Evolutionary conservation across 163 green algal species (phyloP).

Genomic region (Chlamydomonas reinhardtii): DNA sequence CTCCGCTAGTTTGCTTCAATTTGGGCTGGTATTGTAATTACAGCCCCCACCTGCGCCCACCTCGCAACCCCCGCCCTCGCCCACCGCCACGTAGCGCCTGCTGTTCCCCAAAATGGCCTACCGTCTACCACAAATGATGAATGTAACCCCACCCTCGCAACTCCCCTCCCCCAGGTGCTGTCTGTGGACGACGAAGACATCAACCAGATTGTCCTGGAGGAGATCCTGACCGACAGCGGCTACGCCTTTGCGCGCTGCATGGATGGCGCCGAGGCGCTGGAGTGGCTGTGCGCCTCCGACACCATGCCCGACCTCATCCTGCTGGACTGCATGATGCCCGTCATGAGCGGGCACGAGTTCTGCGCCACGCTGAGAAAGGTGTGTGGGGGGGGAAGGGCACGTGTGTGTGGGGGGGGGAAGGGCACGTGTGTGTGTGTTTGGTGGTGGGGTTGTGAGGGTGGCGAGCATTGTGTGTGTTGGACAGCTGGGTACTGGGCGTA

Average conservation of each 20-base stretch:
- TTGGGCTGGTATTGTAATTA: too few relatives aligned
- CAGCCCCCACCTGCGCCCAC: too few relatives aligned
- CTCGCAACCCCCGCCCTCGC: too few relatives aligned
- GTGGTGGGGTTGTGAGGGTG: too few relatives aligned
- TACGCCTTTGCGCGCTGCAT: conserved; percentile 57
- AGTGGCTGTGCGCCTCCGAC: conserved; percentile 57
- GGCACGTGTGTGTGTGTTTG: too few relatives aligned
- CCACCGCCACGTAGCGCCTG: too few relatives aligned
- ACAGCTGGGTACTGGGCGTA: too few relatives aligned
- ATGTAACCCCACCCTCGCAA: too few relatives aligned
- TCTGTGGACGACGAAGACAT: conserved; percentile 62
- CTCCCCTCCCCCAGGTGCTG: conserved; percentile 31
- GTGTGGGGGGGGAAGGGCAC: not conserved
- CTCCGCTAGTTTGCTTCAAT: too few relatives aligned
- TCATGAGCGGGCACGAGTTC: conserved; percentile 71
- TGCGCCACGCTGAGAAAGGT: conserved; percentile 52
- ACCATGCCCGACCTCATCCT: conserved; percentile 75
- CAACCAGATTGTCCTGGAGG: conserved; percentile 65
- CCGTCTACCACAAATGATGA: too few relatives aligned
- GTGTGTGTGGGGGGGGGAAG: not conserved
- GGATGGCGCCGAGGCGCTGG: conserved; percentile 69
- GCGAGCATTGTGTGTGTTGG: not conserved
- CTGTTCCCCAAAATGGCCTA: too few relatives aligned
- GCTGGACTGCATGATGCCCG: conserved; percentile 82
- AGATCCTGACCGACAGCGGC: conserved; percentile 49